Conservation (phyloP, 331 rosid species). For the Malus hybrid region DNA sequence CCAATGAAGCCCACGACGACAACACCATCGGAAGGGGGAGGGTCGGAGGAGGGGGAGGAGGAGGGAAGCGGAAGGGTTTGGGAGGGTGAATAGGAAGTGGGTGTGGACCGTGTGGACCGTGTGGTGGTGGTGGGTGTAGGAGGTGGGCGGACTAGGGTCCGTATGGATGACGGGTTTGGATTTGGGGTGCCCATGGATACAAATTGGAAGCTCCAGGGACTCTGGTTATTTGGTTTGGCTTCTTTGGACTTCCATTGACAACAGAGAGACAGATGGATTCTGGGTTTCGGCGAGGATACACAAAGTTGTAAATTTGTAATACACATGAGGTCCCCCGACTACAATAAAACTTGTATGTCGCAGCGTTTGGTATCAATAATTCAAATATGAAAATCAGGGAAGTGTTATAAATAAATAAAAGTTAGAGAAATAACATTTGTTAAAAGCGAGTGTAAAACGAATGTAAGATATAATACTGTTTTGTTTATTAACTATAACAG, state of each 20-base stretch:
- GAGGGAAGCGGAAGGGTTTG: slow-evolving; percentile 12
- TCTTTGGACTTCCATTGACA: slow-evolving; percentile 18
- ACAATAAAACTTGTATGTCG: too few relatives aligned
- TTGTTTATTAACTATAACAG: too few relatives aligned
- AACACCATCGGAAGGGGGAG: slow-evolving; percentile 49
- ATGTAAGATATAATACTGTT: too few relatives aligned
- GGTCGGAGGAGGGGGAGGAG: slow-evolving; percentile 20
- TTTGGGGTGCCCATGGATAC: slow-evolving; percentile 37
- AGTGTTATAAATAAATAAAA: too few relatives aligned
- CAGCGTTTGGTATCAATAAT: too few relatives aligned
- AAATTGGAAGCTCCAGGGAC: neutral
- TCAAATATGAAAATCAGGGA: too few relatives aligned
- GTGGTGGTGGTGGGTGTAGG: slow-evolving; percentile 24
- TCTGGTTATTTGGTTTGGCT: neutral
- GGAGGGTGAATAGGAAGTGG: slow-evolving; percentile 28
- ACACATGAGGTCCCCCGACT: too few relatives aligned
- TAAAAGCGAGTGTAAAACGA: too few relatives aligned
- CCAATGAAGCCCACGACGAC: slow-evolving; percentile 82
- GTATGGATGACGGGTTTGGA: slow-evolving; percentile 34
- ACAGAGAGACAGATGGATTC: neutral
- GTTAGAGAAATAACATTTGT: too few relatives aligned
- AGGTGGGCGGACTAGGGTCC: slow-evolving; percentile 68
- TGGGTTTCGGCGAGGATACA: neutral
- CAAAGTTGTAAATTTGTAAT: too few relatives aligned
- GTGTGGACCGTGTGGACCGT: slow-evolving; percentile 5